phyloP scores from a whole-genome alignment of 768 basidiomycete genomes.

The Pisolithus marmoratus region DNA sequence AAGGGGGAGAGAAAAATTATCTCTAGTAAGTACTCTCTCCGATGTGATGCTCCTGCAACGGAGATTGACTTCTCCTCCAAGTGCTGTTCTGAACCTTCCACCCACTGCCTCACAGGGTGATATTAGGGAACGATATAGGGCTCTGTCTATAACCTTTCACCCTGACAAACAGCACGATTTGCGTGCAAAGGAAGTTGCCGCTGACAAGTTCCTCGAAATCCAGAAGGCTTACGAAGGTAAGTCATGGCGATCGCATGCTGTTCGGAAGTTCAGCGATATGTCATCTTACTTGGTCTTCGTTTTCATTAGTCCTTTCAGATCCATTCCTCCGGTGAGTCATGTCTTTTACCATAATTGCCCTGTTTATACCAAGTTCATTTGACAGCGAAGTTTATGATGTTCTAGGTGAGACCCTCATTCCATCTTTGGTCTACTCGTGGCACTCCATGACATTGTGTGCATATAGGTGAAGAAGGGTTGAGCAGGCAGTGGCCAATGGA shows the following conservation, averaged over 20 bases:
- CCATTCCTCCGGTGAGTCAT: constrained; percentile 54
- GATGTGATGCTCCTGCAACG: not conserved
- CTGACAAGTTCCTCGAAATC: constrained; percentile 64
- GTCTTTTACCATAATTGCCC: not conserved
- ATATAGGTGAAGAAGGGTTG: constrained; percentile 34
- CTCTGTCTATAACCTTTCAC: constrained; percentile 74
- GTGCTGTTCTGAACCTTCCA: constrained; percentile 68
- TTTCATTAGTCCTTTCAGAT: constrained; percentile 58
- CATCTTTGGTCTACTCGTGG: constrained; percentile 9
- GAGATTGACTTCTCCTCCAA: constrained; percentile 16
- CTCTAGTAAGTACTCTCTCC: constrained; percentile 21
- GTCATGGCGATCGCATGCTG: constrained; percentile 8
- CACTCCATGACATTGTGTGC: constrained; percentile 3
- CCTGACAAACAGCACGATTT: constrained; percentile 77
- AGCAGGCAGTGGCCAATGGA: constrained; percentile 40
- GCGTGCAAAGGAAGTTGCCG: constrained; percentile 50
- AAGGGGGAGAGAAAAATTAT: constrained; percentile 15
- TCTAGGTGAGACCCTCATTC: constrained; percentile 42
- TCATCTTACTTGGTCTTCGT: not conserved
- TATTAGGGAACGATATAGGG: constrained; percentile 67
- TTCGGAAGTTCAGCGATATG: not conserved
- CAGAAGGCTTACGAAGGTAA: constrained; percentile 81
- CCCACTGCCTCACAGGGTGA: constrained; percentile 58
- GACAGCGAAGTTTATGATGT: constrained; percentile 68
- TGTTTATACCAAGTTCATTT: constrained; percentile 10